Evolutionary conservation across 2,329 filamentous ascomycete genomes (phyloP), one percentile per base, ranked within the genome.

Genomic region (Trichoderma sp.): DNA sequence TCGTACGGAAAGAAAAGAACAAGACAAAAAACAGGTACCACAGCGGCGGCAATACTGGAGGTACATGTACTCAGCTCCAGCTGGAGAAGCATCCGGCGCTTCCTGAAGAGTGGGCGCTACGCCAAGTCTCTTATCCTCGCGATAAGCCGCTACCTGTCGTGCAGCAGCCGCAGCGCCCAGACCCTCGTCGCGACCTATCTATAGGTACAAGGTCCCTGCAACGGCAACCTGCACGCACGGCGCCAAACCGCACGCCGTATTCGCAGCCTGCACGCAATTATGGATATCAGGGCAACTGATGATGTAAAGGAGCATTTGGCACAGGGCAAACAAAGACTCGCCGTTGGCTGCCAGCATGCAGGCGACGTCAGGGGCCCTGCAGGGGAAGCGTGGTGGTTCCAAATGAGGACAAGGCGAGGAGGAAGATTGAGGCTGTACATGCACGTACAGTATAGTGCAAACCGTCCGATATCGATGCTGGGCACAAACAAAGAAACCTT

Each of bases 191-290:
- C 24, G 24, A 54, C 24, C 26, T 54, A 28, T 54, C 21, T 54
- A 28, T 54, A 54, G 46, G 46, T n/a, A 56, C 26, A 24, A 5
- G 46, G 46, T 49, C 46, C 46, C 21, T 49, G 46, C 46, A 26
- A 2, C 26, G 11, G 46, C 46, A 32, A 13, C 28, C n/a, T 32
- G 54, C 54, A 56, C 16, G 54, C 18, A 26, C 60, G 24, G 46
- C 43, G 60, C 60, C 60, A 64, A 64, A 32, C 43, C 24, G 46
- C 59, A 39, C 43, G 37, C 59, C 59, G 59, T 63, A 54, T 54
- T 54, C 46, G 46, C 54, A n/a, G 54, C 30, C 18, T 56, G 54
- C 28, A 64, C 52, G 60, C 11, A 64, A 39, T 34, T 34, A 34
- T 34, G 32, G 32, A 34, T 37, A 54, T 37, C 30, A 51, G 39